Evolutionary conservation across 2,329 filamentous ascomycete genomes (phyloP).

Genomic region (Epichloe gansuensis): DNA sequence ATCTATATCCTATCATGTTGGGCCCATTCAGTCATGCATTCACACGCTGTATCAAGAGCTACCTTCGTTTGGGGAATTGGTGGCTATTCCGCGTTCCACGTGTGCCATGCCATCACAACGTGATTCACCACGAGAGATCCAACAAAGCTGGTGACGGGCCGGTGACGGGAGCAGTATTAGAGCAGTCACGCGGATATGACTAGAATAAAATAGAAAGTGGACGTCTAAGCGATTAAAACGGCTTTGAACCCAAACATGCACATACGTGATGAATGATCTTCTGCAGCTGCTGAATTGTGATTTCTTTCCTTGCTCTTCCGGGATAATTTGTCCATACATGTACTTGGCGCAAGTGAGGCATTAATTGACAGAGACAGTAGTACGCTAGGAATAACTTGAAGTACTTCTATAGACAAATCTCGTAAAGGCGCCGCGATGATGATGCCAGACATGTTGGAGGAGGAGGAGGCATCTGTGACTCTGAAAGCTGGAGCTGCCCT

Average conservation of each 20-base stretch:
- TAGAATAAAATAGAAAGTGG: background rate
- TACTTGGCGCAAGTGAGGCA: background rate
- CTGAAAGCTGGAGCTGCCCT: no score
- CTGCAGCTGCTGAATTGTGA: background rate
- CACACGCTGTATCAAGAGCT: no score
- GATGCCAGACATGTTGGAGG: no score
- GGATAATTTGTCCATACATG: background rate
- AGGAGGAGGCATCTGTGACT: no score
- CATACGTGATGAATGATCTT: background rate
- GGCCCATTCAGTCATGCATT: no score
- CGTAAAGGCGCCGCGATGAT: no score
- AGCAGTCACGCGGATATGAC: no score
- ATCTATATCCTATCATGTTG: no score
- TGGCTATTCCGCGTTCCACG: background rate
- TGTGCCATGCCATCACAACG: background rate
- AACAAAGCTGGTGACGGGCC: background rate
- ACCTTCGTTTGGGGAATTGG: background rate
- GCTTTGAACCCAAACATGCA: background rate
- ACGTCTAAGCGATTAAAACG: background rate
- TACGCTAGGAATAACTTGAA: no score
- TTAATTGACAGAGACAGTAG: background rate
- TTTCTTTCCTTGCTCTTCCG: background rate
- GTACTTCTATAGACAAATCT: no score
- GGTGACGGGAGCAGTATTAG: background rate
- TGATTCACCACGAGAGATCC: background rate